Evolutionary conservation across 1,284 basidiomycete genomes (phyloP).

Genomic region (Rhodotorula sp.): DNA sequence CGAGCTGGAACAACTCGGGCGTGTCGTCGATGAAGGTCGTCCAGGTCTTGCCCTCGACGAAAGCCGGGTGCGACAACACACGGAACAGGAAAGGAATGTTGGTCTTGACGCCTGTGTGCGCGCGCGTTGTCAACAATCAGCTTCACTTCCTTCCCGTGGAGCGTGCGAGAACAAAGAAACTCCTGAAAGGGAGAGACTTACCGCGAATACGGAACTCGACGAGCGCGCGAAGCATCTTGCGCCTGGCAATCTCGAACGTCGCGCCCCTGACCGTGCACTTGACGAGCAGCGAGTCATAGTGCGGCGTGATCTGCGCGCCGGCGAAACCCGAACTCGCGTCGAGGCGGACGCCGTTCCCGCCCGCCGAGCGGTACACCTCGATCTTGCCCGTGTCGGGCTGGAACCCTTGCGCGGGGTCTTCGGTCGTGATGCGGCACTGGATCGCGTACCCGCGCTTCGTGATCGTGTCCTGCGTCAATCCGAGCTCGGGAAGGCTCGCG

Average conservation of each 20-base stretch:
- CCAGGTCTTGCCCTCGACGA: slow-evolving; percentile 96
- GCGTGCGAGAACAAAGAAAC: background rate
- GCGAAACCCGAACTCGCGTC: slow-evolving; percentile 98
- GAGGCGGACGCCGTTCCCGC: slow-evolving; percentile 96
- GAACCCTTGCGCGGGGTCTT: slow-evolving; percentile 86
- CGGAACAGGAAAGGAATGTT: slow-evolving; percentile 99
- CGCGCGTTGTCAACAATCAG: slow-evolving; percentile 4
- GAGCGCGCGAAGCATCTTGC: slow-evolving; percentile 98
- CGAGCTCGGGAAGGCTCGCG: slow-evolving; percentile 90
- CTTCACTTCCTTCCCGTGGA: slow-evolving; percentile 11
- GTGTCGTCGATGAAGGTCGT: slow-evolving; percentile 99
- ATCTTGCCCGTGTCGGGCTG: slow-evolving; percentile 99
- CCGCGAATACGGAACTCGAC: slow-evolving; percentile 99
- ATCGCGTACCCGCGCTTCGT: slow-evolving; percentile 96
- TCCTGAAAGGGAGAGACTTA: background rate
- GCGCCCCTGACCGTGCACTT: slow-evolving; percentile 96
- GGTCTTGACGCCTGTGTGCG: slow-evolving; percentile 59
- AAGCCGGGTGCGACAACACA: slow-evolving; percentile 94
- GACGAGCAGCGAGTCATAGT: slow-evolving; percentile 97
- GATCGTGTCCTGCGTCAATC: slow-evolving; percentile 94
- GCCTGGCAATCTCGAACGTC: slow-evolving; percentile 95
- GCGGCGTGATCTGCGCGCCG: slow-evolving; percentile 98
- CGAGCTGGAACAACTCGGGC: slow-evolving; percentile 96
- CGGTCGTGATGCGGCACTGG: slow-evolving; percentile 98
- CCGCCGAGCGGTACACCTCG: slow-evolving; percentile 96